A percentile compares a stretch with the other conserved stretches of the same genome.
Conservation (phyloP, 2,329 filamentous ascomycete genomes). For the Colletotrichum sp. region DNA sequence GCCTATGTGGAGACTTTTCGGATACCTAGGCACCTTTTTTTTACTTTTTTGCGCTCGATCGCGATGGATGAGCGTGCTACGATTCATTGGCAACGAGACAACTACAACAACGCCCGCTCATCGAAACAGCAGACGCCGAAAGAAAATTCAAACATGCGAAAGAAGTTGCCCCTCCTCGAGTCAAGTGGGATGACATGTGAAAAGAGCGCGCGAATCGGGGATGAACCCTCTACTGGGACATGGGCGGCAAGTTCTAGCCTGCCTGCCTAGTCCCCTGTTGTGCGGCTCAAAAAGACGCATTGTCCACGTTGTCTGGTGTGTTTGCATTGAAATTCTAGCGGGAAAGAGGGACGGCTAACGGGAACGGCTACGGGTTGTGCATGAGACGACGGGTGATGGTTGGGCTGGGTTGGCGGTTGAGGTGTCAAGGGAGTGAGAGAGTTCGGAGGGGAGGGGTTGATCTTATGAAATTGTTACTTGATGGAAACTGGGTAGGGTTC, state of each 20-base stretch:
- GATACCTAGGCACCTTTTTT: background rate
- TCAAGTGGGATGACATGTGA: background rate
- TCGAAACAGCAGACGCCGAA: background rate
- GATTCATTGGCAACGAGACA: background rate
- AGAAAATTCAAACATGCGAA: background rate
- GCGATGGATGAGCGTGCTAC: background rate
- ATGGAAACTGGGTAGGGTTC: background rate
- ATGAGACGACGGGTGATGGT: background rate
- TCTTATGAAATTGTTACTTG: constrained; percentile 15
- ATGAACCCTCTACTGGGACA: background rate
- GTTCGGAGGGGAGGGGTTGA: background rate
- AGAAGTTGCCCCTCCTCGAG: background rate
- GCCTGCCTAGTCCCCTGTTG: background rate
- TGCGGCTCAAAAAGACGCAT: background rate
- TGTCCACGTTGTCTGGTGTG: background rate
- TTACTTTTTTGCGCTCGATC: background rate
- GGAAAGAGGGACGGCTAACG: background rate
- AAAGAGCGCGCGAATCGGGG: background rate
- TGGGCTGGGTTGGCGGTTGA: background rate
- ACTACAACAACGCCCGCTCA: background rate
- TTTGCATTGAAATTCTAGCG: background rate
- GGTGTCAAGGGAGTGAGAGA: background rate
- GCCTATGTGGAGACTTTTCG: background rate
- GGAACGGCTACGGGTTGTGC: background rate
- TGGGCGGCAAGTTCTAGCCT: background rate